A percentile compares a stretch with the other conserved stretches of the same genome.
phyloP scores from a whole-genome alignment of 2,329 filamentous ascomycete species.

The Tolypocladium nubicola region DNA sequence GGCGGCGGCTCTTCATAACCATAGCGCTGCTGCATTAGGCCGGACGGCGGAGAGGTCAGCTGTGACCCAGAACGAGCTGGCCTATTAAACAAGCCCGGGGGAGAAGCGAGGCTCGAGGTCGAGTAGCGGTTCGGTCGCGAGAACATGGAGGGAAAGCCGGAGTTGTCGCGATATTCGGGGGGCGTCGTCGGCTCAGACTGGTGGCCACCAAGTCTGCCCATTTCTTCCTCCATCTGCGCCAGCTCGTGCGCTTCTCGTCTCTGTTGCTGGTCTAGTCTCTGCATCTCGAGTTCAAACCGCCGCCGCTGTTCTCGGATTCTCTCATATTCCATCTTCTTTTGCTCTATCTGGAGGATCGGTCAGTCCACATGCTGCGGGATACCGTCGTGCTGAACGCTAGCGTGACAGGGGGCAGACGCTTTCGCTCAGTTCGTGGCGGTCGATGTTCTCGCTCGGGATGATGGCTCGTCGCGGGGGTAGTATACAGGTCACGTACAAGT shows the following conservation, averaged over 20 bases:
- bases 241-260: conserved; percentile 75
- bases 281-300: conserved; percentile 86
- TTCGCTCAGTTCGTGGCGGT: neutral
- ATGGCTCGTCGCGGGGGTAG: neutral
- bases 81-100: conserved; percentile 64
- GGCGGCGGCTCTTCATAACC: conserved; percentile 46
- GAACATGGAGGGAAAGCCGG: conserved; percentile 68
- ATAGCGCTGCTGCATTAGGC: conserved; percentile 47
- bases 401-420: neutral
- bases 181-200: conserved; percentile 95
- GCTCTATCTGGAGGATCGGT: conserved; percentile 61
- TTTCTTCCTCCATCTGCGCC: conserved; percentile 72
- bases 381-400: neutral
- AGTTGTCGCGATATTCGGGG: conserved; percentile 75
- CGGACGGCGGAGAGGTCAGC: conserved; percentile 65
- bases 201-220: conserved; percentile 56
- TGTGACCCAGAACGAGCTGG: conserved; percentile 69
- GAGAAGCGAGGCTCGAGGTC: conserved; percentile 75
- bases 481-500: conserved; percentile 49
- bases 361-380: conserved; percentile 13
- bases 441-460: neutral
- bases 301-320: conserved; percentile 80
- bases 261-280: conserved; percentile 76
- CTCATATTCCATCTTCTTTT: conserved; percentile 89
- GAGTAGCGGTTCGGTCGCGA: conserved; percentile 83